Conservation (phyloP, 371 early-diverging fungal species). For the Blakeslea trispora region DNA sequence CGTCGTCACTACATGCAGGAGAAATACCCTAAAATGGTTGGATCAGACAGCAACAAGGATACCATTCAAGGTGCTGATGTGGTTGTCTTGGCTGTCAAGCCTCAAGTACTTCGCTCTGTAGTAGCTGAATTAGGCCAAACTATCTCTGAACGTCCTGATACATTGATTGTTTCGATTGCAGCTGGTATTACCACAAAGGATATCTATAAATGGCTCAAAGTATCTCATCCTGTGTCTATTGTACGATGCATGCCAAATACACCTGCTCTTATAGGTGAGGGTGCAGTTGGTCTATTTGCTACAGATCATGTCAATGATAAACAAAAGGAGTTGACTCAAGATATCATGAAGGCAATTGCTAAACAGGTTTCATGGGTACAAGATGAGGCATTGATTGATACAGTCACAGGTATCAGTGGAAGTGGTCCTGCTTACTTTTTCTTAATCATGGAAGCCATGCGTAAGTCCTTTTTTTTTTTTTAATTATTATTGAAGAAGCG, state of each 20-base stretch:
- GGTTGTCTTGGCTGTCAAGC: constrained; percentile 89
- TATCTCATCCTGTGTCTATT: constrained; percentile 48
- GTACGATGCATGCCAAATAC: constrained; percentile 96
- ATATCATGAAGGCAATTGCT: constrained; percentile 71
- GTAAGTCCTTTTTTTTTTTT: no score
- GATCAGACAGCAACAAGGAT: constrained; percentile 48
- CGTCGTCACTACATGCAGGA: constrained; percentile 65
- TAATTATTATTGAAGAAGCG: no score
- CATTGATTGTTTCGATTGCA: constrained; percentile 83
- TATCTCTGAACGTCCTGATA: constrained; percentile 23
- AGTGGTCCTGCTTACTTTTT: constrained; percentile 95
- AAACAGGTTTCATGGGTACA: constrained; percentile 83
- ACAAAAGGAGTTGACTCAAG: constrained; percentile 67
- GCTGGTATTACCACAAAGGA: constrained; percentile 85
- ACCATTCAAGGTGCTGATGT: constrained; percentile 65
- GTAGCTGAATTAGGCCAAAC: constrained; percentile 60
- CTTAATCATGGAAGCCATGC: constrained; percentile 87
- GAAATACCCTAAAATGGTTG: constrained; percentile 57
- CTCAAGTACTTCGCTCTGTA: constrained; percentile 79
- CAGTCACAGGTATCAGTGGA: constrained; percentile 88
- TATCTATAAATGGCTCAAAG: constrained; percentile 72
- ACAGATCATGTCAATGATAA: constrained; percentile 54
- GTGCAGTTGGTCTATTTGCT: constrained; percentile 86
- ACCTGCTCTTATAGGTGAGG: constrained; percentile 84
- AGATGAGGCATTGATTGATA: constrained; percentile 76